Evolutionary conservation across 2,329 filamentous ascomycete species (phyloP).

Genomic region (Sphaerulina musiva): DNA sequence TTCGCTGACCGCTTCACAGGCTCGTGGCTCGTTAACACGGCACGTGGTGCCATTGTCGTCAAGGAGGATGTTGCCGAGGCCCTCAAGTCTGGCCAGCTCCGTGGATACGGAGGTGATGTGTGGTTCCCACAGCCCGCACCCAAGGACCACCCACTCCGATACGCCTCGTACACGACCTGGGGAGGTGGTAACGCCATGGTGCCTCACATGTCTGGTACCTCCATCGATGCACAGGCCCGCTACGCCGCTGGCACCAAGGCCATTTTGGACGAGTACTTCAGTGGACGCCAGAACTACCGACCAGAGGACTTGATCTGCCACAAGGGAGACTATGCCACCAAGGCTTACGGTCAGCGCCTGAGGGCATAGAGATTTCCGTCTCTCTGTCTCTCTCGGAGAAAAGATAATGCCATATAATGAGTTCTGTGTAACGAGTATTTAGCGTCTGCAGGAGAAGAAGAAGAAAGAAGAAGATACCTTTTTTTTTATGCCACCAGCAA

Average conservation of each 20-base stretch:
- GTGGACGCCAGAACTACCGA: conserved; percentile 78
- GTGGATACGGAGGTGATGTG: conserved; percentile 80
- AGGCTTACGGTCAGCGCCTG: conserved; percentile 71
- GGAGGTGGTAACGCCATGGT: conserved; percentile 98
- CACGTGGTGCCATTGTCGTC: conserved; percentile 96
- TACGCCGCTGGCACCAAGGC: conserved; percentile 58
- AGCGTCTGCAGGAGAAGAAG: conserved; percentile 8
- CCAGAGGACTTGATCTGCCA: conserved; percentile 86
- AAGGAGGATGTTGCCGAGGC: conserved; percentile 97
- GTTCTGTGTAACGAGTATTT: conserved; percentile 13
- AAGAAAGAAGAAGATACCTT: conserved; percentile 6
- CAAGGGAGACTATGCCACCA: conserved; percentile 88
- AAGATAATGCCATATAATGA: conserved; percentile 4
- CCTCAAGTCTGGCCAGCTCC: conserved; percentile 83
- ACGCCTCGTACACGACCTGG: conserved; percentile 79
- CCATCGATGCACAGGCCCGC: conserved; percentile 92
- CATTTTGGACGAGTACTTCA: conserved; percentile 88
- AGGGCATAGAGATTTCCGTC: conserved; percentile 10
- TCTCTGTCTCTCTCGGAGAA: conserved; percentile 1
- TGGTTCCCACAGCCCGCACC: conserved; percentile 98
- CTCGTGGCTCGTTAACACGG: conserved; percentile 97
- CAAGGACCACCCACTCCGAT: conserved; percentile 84
- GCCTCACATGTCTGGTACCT: conserved; percentile 97
- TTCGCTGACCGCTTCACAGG: conserved; percentile 43
- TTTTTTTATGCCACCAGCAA: conserved; percentile 1